Evolutionary conservation across 108 stramenopile species (phyloP).

Genomic region (Cyclostephanos invisitatus): DNA sequence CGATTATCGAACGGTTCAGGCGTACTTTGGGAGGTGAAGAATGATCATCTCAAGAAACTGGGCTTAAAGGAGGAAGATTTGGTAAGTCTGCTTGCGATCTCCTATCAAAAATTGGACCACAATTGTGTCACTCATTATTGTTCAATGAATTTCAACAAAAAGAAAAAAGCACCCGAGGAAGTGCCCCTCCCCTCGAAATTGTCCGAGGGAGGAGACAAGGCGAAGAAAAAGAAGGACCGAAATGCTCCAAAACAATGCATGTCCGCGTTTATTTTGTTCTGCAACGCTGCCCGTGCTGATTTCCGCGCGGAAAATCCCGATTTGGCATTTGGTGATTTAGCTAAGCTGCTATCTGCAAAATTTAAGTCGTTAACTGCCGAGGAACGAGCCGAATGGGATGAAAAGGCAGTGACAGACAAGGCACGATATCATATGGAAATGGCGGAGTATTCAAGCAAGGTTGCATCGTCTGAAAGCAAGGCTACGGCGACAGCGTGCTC

Average conservation of each 20-base stretch:
- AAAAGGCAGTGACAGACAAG: constrained; percentile 52
- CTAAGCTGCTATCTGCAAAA: constrained; percentile 36
- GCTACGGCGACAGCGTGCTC: neutral
- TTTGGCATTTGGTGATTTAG: constrained; percentile 18
- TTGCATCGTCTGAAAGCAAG: neutral
- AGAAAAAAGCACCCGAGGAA: constrained; percentile 32
- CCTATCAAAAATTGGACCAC: neutral
- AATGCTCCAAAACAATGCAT: constrained; percentile 42
- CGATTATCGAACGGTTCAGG: constrained; percentile 55
- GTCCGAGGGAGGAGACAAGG: constrained; percentile 1
- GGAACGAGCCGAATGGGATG: constrained; percentile 46
- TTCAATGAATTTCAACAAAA: neutral
- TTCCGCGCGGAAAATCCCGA: constrained; percentile 40
- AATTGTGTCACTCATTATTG: neutral
- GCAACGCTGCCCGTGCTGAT: constrained; percentile 32
- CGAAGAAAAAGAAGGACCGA: constrained; percentile 47
- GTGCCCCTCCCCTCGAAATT: neutral
- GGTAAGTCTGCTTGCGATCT: constrained; percentile 26
- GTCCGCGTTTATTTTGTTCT: constrained; percentile 33
- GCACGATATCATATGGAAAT: constrained; percentile 61
- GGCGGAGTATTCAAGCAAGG: constrained; percentile 39
- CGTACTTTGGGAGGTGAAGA: constrained; percentile 82
- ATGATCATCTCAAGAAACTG: constrained; percentile 56
- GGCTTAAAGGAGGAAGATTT: constrained; percentile 49
- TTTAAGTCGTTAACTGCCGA: constrained; percentile 44